Base-by-base conservation (phyloP, 2,329 filamentous ascomycete species). In the Phaeomoniella chlamydospora region DNA sequence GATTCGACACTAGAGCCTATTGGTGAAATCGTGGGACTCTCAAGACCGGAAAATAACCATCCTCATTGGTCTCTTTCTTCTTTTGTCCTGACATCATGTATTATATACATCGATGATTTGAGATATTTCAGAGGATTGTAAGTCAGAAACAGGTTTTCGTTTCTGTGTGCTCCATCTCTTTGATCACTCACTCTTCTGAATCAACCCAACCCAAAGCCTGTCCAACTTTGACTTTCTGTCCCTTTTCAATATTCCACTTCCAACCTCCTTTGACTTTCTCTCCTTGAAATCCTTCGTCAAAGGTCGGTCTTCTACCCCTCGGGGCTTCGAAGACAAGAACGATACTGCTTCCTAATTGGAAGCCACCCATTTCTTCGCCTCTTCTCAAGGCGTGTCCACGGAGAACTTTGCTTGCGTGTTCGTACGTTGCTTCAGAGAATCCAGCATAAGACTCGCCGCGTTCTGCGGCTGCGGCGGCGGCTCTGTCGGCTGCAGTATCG, bases 361-460 rank as follows among this genome's bases (percentile, higher is more conserved):
- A 98, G 0, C 90, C 92, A 37, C 90, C 90, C 86, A 98, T 96
- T 59, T 98, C 90, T 53, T 96, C 88, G 22, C 90, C 90, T 31
- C 82, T 71, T 43, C 78, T 74, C 37, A 98, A 63, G 2, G 88
- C 80, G 54, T 96, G 77, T 2, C 92, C 90, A 14, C 75, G 74
- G 0, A 98, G 67, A 2, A 94, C 72, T 3, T 68, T 61, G 49
- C 82, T 92, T 2, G 88, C 84, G 12, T 68, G 69, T 32, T 72
- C 72, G 52, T 98, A 98, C 2, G 81, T 87, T 5, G 90, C 92
- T 61, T 98, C 90, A 0, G 83, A 77, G 52, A 87, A 98, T 1
- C 90, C 90, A n/a, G 76, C 73, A 53, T 94, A 93, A 2, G 76
- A 70, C 58, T 94, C 83, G 3, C 86, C 87, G 4, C 77, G 68